These are phyloP conservation scores for Ceratorhiza oryzae-sativae DNA, from an alignment of 1,284 basidiomycete species.

Conservation along the genomic window DNA sequence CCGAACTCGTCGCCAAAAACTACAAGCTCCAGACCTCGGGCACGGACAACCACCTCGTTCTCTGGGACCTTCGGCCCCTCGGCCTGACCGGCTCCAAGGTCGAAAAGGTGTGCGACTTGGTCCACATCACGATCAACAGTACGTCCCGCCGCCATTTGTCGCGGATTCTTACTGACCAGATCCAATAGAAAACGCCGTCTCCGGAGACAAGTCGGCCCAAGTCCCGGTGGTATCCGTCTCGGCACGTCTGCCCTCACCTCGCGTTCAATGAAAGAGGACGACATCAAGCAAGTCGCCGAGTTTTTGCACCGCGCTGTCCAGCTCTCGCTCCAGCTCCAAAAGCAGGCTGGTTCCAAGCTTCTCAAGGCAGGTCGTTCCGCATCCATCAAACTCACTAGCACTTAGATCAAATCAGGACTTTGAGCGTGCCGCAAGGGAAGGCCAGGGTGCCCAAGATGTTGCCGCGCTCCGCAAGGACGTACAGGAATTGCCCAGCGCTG, in stretches of 20 bases:
- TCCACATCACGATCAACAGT: constrained; percentile 97
- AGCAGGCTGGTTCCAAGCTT: constrained; percentile 93
- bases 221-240: constrained; percentile 98
- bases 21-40: constrained; percentile 98
- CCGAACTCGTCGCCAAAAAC: constrained; percentile 73
- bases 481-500: constrained; percentile 76
- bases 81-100: constrained; percentile 97
- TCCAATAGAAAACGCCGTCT: constrained; percentile 91
- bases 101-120: constrained; percentile 97
- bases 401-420: constrained; percentile 66
- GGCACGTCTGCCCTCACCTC: constrained; percentile 95
- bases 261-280: constrained; percentile 89
- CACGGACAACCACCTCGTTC: constrained; percentile 96
- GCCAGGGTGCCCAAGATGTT: constrained; percentile 76
- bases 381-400: too few relatives aligned
- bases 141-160: constrained; percentile 49
- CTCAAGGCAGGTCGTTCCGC: constrained; percentile 63
- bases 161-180: not conserved
- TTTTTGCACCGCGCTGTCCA: constrained; percentile 95
- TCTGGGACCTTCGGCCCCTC: constrained; percentile 97
- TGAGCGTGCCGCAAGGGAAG: constrained; percentile 80
- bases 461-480: constrained; percentile 78
- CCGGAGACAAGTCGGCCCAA: constrained; percentile 92
- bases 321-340: constrained; percentile 85
- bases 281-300: constrained; percentile 86